A percentile compares a stretch with the other conserved stretches of the same genome.
These are phyloP conservation scores for Ustilago curta DNA, from an alignment of 1,284 basidiomycete species.

Conservation along the genomic window DNA sequence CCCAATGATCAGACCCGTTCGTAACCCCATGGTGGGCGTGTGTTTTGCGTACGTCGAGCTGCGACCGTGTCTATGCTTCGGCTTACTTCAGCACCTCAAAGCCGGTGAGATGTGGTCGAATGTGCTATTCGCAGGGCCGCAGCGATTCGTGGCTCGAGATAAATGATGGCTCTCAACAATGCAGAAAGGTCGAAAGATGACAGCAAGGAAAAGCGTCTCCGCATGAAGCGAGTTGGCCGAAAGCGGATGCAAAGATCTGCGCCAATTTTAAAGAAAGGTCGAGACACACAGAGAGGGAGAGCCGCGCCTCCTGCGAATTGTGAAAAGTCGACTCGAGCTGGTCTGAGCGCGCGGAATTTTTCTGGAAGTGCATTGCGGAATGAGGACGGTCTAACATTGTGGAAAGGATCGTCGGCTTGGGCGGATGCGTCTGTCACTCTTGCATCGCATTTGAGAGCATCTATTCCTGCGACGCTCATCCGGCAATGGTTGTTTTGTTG, in stretches of 20 bases:
- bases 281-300: background rate
- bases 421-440: no score
- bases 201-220: background rate
- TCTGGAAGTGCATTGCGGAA: no score
- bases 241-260: slow-evolving; percentile 2
- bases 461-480: no score
- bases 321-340: slow-evolving; percentile 6
- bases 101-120: background rate
- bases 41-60: background rate
- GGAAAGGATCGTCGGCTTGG: no score
- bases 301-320: background rate
- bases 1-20: slow-evolving; percentile 53
- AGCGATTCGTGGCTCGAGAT: background rate
- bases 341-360: slow-evolving; percentile 11
- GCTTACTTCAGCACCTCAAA: background rate
- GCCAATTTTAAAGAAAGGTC: slow-evolving; percentile 10
- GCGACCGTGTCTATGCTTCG: slow-evolving; percentile 1
- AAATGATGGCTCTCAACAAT: background rate
- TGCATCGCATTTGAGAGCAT: background rate
- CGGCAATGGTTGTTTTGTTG: no score
- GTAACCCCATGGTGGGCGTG: slow-evolving; percentile 44
- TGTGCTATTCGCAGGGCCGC: background rate
- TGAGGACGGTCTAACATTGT: slow-evolving; percentile 3
- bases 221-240: background rate
- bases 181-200: background rate